Evolutionary conservation across 2,329 filamentous ascomycete species (phyloP).

Genomic region (Sclerotinia sclerotiorum): DNA sequence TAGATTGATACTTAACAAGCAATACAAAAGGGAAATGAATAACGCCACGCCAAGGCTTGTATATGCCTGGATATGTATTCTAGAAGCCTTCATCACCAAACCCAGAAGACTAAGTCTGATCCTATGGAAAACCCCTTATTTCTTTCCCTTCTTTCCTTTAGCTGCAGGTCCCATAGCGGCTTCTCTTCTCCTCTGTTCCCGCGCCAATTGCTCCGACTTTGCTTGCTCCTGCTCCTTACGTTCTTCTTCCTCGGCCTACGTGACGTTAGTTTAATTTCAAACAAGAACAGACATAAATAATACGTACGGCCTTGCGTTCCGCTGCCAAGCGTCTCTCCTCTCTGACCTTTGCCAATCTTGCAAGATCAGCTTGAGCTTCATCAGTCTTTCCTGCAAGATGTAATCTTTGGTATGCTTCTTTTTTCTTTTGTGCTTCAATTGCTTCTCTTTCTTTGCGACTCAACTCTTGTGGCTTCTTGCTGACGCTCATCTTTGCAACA

Average conservation of each 20-base stretch:
- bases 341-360: constrained; percentile 75
- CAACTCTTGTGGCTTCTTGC: constrained; percentile 52
- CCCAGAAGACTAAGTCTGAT: constrained; percentile 1
- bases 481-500: constrained; percentile 54
- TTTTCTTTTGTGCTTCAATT: constrained; percentile 80
- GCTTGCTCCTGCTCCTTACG: constrained; percentile 42
- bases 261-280: constrained; percentile 28
- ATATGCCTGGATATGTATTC: constrained; percentile 3
- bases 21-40: not conserved
- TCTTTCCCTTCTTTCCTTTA: constrained; percentile 22
- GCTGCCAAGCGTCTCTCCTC: constrained; percentile 85
- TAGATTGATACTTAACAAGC: not conserved
- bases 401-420: constrained; percentile 86
- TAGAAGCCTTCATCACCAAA: constrained; percentile 7
- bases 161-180: constrained; percentile 34
- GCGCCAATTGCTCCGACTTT: constrained; percentile 49
- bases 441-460: constrained; percentile 73
- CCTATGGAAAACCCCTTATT: not conserved
- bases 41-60: not conserved
- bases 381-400: constrained; percentile 97
- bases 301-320: constrained; percentile 73
- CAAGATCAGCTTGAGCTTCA: constrained; percentile 86
- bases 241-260: constrained; percentile 43
- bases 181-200: constrained; percentile 46
- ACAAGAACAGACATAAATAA: not conserved